phyloP scores from a whole-genome alignment of 441 rosid species.

The Flueggea neowawraea region DNA sequence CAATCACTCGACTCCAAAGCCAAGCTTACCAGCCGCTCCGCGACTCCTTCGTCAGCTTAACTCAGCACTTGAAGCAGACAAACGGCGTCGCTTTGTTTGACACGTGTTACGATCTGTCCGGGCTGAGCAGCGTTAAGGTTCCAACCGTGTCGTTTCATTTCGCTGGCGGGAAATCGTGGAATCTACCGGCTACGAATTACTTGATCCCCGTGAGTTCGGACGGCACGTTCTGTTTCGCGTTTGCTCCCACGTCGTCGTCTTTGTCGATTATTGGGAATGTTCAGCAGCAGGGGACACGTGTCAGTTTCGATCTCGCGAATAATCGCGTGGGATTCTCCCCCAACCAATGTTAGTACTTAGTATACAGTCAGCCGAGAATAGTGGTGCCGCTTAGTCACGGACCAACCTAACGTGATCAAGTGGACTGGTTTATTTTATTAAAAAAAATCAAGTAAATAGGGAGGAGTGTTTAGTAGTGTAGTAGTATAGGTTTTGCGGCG shows the following conservation, averaged over 20 bases:
- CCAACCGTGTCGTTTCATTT: slow-evolving; percentile 87
- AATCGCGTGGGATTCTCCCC: slow-evolving; percentile 74
- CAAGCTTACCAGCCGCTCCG: slow-evolving; percentile 68
- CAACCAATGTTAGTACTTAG: slow-evolving; percentile 48
- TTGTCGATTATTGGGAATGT: slow-evolving; percentile 87
- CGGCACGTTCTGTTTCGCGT: slow-evolving; percentile 85
- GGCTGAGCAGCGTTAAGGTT: slow-evolving; percentile 70
- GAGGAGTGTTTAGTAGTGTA: too few species aligned
- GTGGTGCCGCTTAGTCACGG: too few species aligned
- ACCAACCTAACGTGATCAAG: too few species aligned
- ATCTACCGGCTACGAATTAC: slow-evolving; percentile 77
- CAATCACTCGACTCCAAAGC: slow-evolving; percentile 72
- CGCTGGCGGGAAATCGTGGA: slow-evolving; percentile 52
- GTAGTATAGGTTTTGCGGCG: too few species aligned
- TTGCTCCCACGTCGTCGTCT: slow-evolving; percentile 81
- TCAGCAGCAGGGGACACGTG: slow-evolving; percentile 92
- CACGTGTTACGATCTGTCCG: slow-evolving; percentile 78
- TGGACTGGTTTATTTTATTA: too few species aligned
- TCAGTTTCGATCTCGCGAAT: slow-evolving; percentile 65
- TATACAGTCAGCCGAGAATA: too few species aligned
- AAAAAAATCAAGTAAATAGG: too few species aligned
- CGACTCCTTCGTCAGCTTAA: slow-evolving; percentile 61
- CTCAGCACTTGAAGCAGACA: slow-evolving; percentile 39
- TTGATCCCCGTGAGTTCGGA: slow-evolving; percentile 69
- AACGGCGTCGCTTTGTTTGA: slow-evolving; percentile 83